phyloP scores from a whole-genome alignment of 306 rosid species.

The Cicer cuneatum region DNA sequence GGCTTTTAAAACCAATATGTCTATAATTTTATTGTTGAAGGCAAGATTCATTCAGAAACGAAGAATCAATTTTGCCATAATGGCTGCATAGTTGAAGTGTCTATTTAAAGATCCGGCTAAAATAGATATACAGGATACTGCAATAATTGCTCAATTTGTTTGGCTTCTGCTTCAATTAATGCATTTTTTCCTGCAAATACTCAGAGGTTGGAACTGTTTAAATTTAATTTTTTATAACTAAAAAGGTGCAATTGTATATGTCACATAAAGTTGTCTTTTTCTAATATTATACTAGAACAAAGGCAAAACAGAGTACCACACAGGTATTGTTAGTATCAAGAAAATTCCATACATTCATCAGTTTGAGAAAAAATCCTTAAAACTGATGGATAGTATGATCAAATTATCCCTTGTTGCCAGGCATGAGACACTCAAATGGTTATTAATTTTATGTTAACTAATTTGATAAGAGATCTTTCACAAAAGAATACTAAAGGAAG shows the following conservation, averaged over 20 bases:
- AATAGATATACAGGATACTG: conserved; percentile 28
- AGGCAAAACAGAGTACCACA: conserved; percentile 15
- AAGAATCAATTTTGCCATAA: conserved; percentile 5
- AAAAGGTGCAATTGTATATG: not conserved
- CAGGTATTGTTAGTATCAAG: conserved; percentile 21
- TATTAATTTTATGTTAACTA: conserved; percentile 30
- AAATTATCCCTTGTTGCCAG: conserved; percentile 24
- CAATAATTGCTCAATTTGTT: conserved; percentile 32
- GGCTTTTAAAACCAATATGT: conserved; percentile 19
- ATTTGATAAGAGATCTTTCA: conserved; percentile 16
- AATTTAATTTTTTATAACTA: conserved; percentile 14
- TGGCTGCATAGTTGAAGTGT: conserved; percentile 11
- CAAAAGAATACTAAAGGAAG: conserved; percentile 24
- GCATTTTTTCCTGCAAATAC: conserved; percentile 6
- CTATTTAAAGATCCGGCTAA: conserved; percentile 28
- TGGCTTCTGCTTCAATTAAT: not conserved
- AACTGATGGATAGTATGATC: conserved; percentile 21
- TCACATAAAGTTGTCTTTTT: conserved; percentile 4
- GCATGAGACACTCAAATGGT: not conserved
- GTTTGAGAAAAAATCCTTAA: conserved; percentile 28
- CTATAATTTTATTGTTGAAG: conserved; percentile 26
- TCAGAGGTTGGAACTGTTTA: conserved; percentile 22
- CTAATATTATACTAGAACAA: conserved; percentile 5
- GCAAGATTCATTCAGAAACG: conserved; percentile 15
- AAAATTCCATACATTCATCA: conserved; percentile 14